Evolutionary conservation across 192 early-diverging fungal genomes (phyloP).

Genomic region (Coemansia interrupta): DNA sequence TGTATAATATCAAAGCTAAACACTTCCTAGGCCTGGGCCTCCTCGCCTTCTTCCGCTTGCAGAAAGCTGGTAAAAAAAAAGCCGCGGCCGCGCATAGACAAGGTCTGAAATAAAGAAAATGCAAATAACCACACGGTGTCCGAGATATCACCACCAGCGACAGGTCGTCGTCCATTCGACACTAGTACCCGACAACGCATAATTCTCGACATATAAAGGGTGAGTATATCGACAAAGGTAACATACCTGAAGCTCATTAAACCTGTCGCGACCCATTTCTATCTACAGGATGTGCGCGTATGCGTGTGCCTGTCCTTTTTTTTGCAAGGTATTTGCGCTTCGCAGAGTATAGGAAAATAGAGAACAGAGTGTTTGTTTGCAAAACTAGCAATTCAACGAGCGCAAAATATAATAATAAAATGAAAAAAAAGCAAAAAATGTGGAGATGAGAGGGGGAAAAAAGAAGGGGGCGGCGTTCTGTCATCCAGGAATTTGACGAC

Average conservation of each 20-base stretch:
- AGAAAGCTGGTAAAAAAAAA: too few relatives aligned
- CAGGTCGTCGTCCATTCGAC: too few relatives aligned
- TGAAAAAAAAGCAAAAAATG: not conserved
- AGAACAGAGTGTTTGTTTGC: not conserved
- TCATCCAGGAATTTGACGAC: too few relatives aligned
- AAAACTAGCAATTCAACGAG: too few relatives aligned
- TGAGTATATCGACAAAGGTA: not conserved
- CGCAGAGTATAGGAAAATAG: not conserved
- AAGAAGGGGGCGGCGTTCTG: too few relatives aligned
- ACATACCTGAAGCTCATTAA: constrained; percentile 50
- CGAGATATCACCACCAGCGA: too few relatives aligned
- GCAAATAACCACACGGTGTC: too few relatives aligned
- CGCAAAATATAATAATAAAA: constrained; percentile 6
- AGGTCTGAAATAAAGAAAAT: too few relatives aligned
- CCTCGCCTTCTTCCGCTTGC: too few relatives aligned
- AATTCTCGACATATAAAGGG: not conserved
- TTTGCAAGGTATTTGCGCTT: not conserved
- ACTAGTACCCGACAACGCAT: not conserved
- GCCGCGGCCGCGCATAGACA: too few relatives aligned
- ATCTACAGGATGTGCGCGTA: not conserved
- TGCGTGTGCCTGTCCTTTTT: not conserved
- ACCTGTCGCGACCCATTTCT: constrained; percentile 51
- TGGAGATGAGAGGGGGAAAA: not conserved
- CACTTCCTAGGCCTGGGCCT: too few relatives aligned
- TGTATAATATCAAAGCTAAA: too few relatives aligned